Conservation (phyloP, 2,329 filamentous ascomycete species). For the Scleromitrula shiraiana region DNA sequence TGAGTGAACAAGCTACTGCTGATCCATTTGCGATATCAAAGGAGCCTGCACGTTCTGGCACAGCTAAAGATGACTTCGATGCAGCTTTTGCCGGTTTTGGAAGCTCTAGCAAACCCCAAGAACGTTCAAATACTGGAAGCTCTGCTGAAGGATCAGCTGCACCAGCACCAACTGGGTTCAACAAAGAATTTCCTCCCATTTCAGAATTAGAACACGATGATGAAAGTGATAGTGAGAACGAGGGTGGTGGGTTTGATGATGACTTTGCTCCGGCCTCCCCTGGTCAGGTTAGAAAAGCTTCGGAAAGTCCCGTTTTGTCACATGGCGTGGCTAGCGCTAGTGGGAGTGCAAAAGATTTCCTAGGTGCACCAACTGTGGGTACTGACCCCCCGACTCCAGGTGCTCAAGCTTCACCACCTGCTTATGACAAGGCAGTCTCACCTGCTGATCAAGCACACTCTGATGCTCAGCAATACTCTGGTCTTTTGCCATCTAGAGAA, state of each 20-base stretch:
- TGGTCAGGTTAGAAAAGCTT: constrained; percentile 22
- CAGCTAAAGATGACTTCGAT: constrained; percentile 72
- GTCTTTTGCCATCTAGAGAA: constrained; percentile 46
- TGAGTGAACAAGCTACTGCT: constrained; percentile 38
- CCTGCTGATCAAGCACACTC: constrained; percentile 39
- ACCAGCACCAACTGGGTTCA: constrained; percentile 44
- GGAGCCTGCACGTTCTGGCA: constrained; percentile 37
- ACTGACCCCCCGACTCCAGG: constrained; percentile 41
- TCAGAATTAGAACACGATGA: constrained; percentile 76
- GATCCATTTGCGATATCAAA: constrained; percentile 50
- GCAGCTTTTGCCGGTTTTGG: constrained; percentile 74
- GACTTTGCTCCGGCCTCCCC: constrained; percentile 65
- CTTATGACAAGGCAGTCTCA: constrained; percentile 40
- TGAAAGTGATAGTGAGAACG: constrained; percentile 74
- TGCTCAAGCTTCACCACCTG: constrained; percentile 50
- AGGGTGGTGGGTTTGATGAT: constrained; percentile 79
- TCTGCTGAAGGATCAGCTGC: constrained; percentile 33
- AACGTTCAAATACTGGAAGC: constrained; percentile 37
- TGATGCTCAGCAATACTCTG: constrained; percentile 42
- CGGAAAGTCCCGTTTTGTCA: constrained; percentile 15
- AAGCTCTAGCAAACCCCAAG: constrained; percentile 39
- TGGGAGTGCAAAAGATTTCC: constrained; percentile 24
- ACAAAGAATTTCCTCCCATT: constrained; percentile 86
- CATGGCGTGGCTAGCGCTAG: constrained; percentile 23
- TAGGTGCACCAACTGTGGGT: constrained; percentile 26